phyloP scores from a whole-genome alignment of 306 rosid species.

The Lathyrus tuberosus region DNA sequence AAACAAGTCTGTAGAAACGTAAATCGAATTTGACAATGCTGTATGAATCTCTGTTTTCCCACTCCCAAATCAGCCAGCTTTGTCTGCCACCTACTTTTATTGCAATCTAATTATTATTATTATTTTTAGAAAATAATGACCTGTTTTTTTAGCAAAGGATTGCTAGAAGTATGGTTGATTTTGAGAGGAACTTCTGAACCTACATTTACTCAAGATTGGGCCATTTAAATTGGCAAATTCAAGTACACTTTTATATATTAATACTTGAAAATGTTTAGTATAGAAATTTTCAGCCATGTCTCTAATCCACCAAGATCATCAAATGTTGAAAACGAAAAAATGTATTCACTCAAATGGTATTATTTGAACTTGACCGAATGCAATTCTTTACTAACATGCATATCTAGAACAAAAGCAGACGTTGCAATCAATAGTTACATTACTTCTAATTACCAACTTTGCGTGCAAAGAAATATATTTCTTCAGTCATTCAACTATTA shows the following conservation, averaged over 20 bases:
- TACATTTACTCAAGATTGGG: neutral
- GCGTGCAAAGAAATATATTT: neutral
- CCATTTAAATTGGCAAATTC: neutral
- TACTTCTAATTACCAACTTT: neutral
- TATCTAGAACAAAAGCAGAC: neutral
- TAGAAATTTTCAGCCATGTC: neutral
- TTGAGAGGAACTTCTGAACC: neutral
- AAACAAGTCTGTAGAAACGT: too few relatives aligned
- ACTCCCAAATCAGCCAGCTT: too few relatives aligned
- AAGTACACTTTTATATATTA: neutral
- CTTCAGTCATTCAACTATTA: neutral
- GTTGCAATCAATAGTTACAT: neutral
- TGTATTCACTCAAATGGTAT: neutral
- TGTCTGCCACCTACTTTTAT: too few relatives aligned
- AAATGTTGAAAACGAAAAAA: too few relatives aligned
- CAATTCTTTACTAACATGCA: neutral
- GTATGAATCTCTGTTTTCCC: too few relatives aligned
- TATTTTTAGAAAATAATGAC: too few relatives aligned
- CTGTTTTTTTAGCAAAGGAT: too few relatives aligned
- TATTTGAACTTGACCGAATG: too few relatives aligned
- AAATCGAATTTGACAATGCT: too few relatives aligned
- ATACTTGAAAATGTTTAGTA: neutral
- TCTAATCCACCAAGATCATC: neutral
- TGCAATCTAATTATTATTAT: too few relatives aligned
- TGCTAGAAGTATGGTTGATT: neutral